Conservation (phyloP, 768 basidiomycete genomes). For the Russula sp. region DNA sequence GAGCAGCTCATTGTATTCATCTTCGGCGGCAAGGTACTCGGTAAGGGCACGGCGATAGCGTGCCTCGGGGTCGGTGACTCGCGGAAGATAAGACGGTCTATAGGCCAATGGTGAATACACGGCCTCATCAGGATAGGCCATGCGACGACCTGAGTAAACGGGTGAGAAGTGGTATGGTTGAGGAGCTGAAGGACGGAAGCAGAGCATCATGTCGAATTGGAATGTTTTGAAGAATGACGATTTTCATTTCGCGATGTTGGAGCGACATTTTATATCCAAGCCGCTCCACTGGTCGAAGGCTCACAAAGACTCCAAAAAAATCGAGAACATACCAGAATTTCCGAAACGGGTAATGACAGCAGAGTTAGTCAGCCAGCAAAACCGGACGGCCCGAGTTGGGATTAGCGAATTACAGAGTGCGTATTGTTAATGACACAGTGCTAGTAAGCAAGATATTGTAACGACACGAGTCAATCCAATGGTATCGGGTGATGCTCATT, state of each 20-base stretch:
- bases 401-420: too few relatives aligned
- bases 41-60: slow-evolving; percentile 20
- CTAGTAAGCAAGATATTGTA: not conserved
- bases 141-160: not conserved
- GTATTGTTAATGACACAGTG: too few relatives aligned
- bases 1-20: slow-evolving; percentile 10
- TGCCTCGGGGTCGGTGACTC: not conserved
- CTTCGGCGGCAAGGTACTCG: slow-evolving; percentile 10
- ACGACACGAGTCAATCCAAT: not conserved
- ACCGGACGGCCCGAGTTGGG: not conserved
- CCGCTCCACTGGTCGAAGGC: not conserved
- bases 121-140: not conserved
- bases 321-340: slow-evolving; percentile 6
- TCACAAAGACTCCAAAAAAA: not conserved
- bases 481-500: not conserved
- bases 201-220: not conserved
- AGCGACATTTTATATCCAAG: slow-evolving; percentile 2
- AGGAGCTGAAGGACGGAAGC: not conserved
- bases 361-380: not conserved
- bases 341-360: not conserved
- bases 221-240: not conserved
- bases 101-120: not conserved
- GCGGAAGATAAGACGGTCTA: not conserved
- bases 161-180: not conserved
- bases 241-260: not conserved